These are phyloP conservation scores for Leucocoprinus birnbaumii DNA, from an alignment of 768 basidiomycete species.

Conservation along the genomic window DNA sequence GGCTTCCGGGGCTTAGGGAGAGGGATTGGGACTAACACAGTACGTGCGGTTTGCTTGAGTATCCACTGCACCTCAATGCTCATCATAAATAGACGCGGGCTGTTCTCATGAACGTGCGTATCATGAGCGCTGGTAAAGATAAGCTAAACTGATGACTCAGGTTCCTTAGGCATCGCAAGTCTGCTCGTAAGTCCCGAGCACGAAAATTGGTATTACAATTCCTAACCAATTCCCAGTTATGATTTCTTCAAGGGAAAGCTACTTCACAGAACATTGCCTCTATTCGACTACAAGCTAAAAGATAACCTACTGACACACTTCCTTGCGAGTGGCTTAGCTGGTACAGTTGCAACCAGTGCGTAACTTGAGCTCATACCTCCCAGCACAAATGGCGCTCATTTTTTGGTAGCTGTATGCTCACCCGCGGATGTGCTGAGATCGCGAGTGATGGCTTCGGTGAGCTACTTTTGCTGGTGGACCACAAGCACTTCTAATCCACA, in stretches of 20 bases:
- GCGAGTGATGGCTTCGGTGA: slow-evolving; percentile 73
- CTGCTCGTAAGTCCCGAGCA: slow-evolving; percentile 60
- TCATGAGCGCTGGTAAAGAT: slow-evolving; percentile 11
- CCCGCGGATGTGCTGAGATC: slow-evolving; percentile 77
- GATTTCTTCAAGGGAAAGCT: slow-evolving; percentile 70
- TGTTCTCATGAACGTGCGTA: slow-evolving; percentile 71
- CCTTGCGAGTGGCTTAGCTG: slow-evolving; percentile 64
- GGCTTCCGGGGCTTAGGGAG: slow-evolving; percentile 66
- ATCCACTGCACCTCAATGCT: slow-evolving; percentile 9
- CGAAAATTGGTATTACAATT: not conserved
- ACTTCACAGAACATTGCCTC: slow-evolving; percentile 47
- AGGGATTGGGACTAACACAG: slow-evolving; percentile 78
- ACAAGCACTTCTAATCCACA: slow-evolving; percentile 8
- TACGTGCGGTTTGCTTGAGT: slow-evolving; percentile 27
- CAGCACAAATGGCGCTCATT: slow-evolving; percentile 8
- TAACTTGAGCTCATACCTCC: slow-evolving; percentile 9
- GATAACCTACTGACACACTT: slow-evolving; percentile 70
- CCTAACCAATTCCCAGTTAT: slow-evolving; percentile 44
- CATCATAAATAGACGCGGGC: slow-evolving; percentile 39
- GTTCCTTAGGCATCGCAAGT: slow-evolving; percentile 68
- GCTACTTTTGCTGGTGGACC: slow-evolving; percentile 19
- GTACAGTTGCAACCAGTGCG: slow-evolving; percentile 76
- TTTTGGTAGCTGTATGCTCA: slow-evolving; percentile 63
- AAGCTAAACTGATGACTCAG: not conserved
- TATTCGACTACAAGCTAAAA: slow-evolving; percentile 56